Evolutionary conservation across 108 stramenopile species (phyloP), one percentile per base, ranked within the genome.

Genomic region (Thalassiosira profunda): DNA sequence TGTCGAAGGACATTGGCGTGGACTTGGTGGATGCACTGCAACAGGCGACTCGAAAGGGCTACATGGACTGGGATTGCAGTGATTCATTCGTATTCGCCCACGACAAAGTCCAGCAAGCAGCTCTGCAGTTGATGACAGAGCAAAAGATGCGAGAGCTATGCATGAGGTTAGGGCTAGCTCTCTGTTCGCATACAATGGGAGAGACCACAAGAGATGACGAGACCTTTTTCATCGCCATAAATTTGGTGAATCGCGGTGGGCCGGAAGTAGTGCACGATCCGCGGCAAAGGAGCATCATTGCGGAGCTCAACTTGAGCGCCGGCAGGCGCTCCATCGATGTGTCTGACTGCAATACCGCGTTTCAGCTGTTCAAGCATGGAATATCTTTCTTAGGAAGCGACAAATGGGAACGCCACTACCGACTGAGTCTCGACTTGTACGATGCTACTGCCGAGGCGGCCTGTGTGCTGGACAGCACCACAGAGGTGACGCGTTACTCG

Each of bases 51-150:
- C 7, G 33, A 17, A 52, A 30, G 21, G 51, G 51, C 24, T 52
- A 31, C 29, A 31, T 52, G 5, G 18, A 10, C 25, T 15, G 33
- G 29, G 30, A 52, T 20, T 15, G 47, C 18, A 2, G 25, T 14
- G 0, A 24, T 1, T 29, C 25, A 24, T 60, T 70, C 34, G 41
- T 30, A 4, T 74, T 74, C 37, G 67, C 21, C 10, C 74, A 74
- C 29, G 74, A 74, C 29, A 63, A 62, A 57, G 62, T 74, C 47
- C 40, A 74, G 17, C 60, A 74, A 70, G 74, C 74, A 43, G 67
- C 60, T 12, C 63, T 70, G 30, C 41, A 51, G 38, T 11, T 69
- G 43, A 74, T 57, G 59, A 26, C 67, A 2, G 61, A 25, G 1
- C 23, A 60, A 25, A 38, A 70, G 37, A 28, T 29, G 36, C 49